phyloP scores from a whole-genome alignment of 2,329 filamentous ascomycete genomes.

The Colletotrichum magnum region DNA sequence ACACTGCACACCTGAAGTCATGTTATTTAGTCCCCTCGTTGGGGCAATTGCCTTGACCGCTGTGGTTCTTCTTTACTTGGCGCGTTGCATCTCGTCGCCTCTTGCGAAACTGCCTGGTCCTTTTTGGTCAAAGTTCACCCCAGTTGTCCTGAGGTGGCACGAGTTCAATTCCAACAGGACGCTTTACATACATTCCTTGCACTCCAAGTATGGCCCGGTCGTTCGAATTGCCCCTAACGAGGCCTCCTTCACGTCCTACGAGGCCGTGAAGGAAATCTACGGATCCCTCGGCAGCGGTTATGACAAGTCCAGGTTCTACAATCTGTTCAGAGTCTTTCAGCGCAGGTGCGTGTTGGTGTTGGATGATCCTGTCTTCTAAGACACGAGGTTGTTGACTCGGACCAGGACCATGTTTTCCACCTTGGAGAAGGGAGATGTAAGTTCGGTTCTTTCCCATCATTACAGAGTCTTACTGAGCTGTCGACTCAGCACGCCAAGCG shows the following conservation, averaged over 20 bases:
- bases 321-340: constrained; percentile 71
- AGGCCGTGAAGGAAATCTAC: constrained; percentile 75
- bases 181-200: constrained; percentile 69
- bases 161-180: constrained; percentile 70
- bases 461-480: neutral
- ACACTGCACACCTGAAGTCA: constrained; percentile 9
- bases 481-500: constrained; percentile 70
- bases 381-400: neutral
- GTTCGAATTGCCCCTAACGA: constrained; percentile 73
- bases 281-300: constrained; percentile 73
- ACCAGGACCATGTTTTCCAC: constrained; percentile 72
- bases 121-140: constrained; percentile 62
- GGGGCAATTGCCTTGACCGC: constrained; percentile 18
- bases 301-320: constrained; percentile 76
- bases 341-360: constrained; percentile 59
- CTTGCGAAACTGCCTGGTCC: constrained; percentile 64
- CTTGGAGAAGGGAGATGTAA: constrained; percentile 66
- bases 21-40: constrained; percentile 41
- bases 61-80: constrained; percentile 27
- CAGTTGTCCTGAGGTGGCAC: constrained; percentile 66
- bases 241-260: constrained; percentile 69
- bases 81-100: constrained; percentile 51
- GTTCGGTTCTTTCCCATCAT: constrained; percentile 40
- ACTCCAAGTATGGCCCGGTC: constrained; percentile 68
- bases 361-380: neutral